phyloP scores from a whole-genome alignment of 2,329 filamentous ascomycete genomes.

The Emericellopsis cladophorae region DNA sequence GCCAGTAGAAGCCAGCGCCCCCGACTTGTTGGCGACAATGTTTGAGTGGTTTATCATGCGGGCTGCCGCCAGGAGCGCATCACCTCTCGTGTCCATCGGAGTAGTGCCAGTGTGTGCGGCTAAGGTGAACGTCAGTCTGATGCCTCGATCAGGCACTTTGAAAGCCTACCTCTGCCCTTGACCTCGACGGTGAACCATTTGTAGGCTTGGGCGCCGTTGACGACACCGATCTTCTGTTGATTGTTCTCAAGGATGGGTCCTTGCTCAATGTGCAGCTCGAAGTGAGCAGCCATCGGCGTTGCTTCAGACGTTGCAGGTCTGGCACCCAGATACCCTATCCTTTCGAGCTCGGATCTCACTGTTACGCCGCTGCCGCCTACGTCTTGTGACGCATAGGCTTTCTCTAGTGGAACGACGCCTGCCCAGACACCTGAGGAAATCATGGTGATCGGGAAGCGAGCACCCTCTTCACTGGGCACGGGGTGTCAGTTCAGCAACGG shows the following conservation, averaged over 20 bases:
- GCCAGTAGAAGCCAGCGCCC: slow-evolving; percentile 16
- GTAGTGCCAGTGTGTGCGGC: slow-evolving; percentile 15
- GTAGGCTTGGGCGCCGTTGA: slow-evolving; percentile 17
- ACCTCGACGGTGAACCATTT: slow-evolving; percentile 17
- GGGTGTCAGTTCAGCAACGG: slow-evolving; percentile 3
- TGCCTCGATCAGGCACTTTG: no score
- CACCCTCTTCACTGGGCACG: slow-evolving; percentile 57
- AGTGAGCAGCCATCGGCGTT: slow-evolving; percentile 58
- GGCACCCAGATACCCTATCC: slow-evolving; percentile 57
- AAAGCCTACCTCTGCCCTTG: slow-evolving; percentile 11
- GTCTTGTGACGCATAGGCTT: slow-evolving; percentile 32
- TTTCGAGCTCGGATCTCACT: slow-evolving; percentile 39
- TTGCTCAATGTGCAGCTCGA: slow-evolving; percentile 40
- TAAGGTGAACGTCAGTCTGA: no score
- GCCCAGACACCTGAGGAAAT: slow-evolving; percentile 67
- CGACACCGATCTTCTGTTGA: slow-evolving; percentile 32
- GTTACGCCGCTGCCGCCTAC: slow-evolving; percentile 7
- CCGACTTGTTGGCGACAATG: slow-evolving; percentile 10
- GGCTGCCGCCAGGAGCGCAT: slow-evolving; percentile 18
- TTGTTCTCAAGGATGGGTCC: slow-evolving; percentile 58
- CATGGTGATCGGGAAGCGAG: slow-evolving; percentile 67
- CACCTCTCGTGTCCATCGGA: slow-evolving; percentile 17
- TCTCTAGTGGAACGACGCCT: slow-evolving; percentile 47
- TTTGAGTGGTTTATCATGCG: slow-evolving; percentile 19
- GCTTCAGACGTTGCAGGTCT: slow-evolving; percentile 13